phyloP scores from a whole-genome alignment of 805 yeast species.

The Jamesozyma jinghongensis region DNA sequence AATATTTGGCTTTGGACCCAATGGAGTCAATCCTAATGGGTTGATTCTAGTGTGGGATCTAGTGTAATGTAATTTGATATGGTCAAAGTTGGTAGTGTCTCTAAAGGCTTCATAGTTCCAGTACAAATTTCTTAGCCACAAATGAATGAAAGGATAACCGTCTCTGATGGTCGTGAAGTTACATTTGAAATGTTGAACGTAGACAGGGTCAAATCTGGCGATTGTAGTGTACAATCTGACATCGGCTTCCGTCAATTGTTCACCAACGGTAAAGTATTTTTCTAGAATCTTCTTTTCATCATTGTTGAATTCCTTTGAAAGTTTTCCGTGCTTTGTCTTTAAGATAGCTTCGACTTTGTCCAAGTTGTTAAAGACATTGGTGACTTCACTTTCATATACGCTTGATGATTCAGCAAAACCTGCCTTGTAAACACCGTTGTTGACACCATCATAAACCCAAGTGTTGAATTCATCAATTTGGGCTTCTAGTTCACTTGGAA shows the following conservation, averaged over 20 bases:
- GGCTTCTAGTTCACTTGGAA: slow-evolving; percentile 45
- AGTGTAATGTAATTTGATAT: slow-evolving; percentile 86
- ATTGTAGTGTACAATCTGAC: slow-evolving; percentile 80
- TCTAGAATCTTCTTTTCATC: slow-evolving; percentile 12
- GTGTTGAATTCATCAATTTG: slow-evolving; percentile 69
- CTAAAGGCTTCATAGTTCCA: slow-evolving; percentile 69
- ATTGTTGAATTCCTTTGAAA: slow-evolving; percentile 34
- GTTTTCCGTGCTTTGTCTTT: slow-evolving; percentile 33
- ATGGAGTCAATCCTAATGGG: slow-evolving; percentile 74
- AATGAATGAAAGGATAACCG: slow-evolving; percentile 69
- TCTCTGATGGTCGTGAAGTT: slow-evolving; percentile 70
- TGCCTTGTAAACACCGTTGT: slow-evolving; percentile 89
- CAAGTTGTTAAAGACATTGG: slow-evolving; percentile 53
- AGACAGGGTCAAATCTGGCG: slow-evolving; percentile 84
- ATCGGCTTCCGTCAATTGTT: slow-evolving; percentile 80
- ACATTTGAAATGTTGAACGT: slow-evolving; percentile 92
- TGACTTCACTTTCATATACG: slow-evolving; percentile 66
- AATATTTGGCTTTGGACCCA: slow-evolving; percentile 81
- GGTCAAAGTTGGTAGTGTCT: slow-evolving; percentile 77
- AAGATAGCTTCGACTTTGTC: slow-evolving; percentile 64
- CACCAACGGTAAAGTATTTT: slow-evolving; percentile 46
- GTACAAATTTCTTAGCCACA: slow-evolving; percentile 76
- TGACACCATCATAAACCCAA: slow-evolving; percentile 78
- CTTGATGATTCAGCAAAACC: slow-evolving; percentile 84
- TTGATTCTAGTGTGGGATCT: slow-evolving; percentile 74